phyloP scores from a whole-genome alignment of 2,329 filamentous ascomycete genomes.

The Septoria petroselini region DNA sequence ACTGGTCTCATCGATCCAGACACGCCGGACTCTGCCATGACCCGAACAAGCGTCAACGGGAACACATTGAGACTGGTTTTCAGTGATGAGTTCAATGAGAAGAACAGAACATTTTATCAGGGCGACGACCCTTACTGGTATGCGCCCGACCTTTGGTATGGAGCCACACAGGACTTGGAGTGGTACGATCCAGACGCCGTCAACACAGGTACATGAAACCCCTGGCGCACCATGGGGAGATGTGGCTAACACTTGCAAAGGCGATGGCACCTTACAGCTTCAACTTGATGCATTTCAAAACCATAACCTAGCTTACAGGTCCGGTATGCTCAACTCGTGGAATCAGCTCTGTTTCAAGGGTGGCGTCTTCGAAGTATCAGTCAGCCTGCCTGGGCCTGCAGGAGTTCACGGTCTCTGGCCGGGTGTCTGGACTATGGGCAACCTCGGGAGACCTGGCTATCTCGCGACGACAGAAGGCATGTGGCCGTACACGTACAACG shows the following conservation, averaged over 20 bases:
- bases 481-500: constrained; percentile 55
- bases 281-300: constrained; percentile 64
- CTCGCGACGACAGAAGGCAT: constrained; percentile 52
- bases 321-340: constrained; percentile 54
- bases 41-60: constrained; percentile 46
- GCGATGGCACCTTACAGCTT: constrained; percentile 48
- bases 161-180: constrained; percentile 51
- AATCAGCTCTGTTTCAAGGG: constrained; percentile 55
- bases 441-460: constrained; percentile 53
- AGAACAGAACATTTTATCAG: constrained; percentile 54
- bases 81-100: constrained; percentile 56
- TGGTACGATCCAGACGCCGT: constrained; percentile 54
- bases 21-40: constrained; percentile 49
- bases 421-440: constrained; percentile 55
- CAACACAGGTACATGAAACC: constrained; percentile 41
- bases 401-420: constrained; percentile 53
- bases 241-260: constrained; percentile 8
- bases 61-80: constrained; percentile 52
- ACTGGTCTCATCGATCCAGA: constrained; percentile 52
- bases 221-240: not conserved
- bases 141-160: constrained; percentile 55
- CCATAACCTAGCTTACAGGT: constrained; percentile 54
- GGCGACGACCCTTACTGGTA: constrained; percentile 58
- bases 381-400: constrained; percentile 52
- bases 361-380: constrained; percentile 52